Percentiles rank a stretch among this genome's conserved stretches.
phyloP scores from a whole-genome alignment of 148 eudicot genomes.

The Fallopia convolvulus region DNA sequence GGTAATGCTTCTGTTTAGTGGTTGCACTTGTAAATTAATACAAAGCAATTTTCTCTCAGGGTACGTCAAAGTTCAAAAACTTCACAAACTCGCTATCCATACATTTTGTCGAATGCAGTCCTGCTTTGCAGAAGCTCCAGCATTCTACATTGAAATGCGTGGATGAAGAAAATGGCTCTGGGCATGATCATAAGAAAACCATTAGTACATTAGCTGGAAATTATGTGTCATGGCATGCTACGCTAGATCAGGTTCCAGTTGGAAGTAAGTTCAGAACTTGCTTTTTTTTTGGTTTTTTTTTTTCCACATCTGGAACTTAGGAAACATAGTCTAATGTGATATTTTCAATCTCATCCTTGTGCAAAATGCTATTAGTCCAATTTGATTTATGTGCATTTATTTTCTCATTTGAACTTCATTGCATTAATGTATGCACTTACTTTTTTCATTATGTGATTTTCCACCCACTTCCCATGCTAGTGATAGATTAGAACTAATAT shows the following conservation, averaged over 20 bases:
- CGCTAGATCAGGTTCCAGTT: constrained; percentile 83
- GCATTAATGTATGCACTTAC: background rate
- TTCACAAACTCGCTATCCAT: constrained; percentile 61
- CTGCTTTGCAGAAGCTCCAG: constrained; percentile 68
- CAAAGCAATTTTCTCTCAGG: constrained; percentile 30
- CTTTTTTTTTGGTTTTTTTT: background rate
- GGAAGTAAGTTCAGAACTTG: constrained; percentile 45
- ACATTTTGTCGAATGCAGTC: constrained; percentile 95
- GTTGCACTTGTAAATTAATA: background rate
- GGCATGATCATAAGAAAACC: constrained; percentile 21
- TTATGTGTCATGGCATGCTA: constrained; percentile 85
- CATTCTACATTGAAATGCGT: constrained; percentile 59
- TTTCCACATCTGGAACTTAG: background rate
- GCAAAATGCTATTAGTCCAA: background rate
- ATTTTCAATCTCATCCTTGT: background rate
- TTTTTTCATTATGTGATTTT: background rate
- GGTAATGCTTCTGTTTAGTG: background rate
- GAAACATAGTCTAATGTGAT: background rate
- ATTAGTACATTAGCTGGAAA: constrained; percentile 52
- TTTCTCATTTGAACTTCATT: background rate
- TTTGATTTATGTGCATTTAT: background rate
- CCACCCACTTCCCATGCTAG: background rate
- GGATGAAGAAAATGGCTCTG: constrained; percentile 30
- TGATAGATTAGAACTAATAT: background rate
- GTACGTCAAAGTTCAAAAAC: constrained; percentile 68